Evolutionary conservation across 805 yeast genomes (phyloP).

Genomic region (Candida ponderosae): DNA sequence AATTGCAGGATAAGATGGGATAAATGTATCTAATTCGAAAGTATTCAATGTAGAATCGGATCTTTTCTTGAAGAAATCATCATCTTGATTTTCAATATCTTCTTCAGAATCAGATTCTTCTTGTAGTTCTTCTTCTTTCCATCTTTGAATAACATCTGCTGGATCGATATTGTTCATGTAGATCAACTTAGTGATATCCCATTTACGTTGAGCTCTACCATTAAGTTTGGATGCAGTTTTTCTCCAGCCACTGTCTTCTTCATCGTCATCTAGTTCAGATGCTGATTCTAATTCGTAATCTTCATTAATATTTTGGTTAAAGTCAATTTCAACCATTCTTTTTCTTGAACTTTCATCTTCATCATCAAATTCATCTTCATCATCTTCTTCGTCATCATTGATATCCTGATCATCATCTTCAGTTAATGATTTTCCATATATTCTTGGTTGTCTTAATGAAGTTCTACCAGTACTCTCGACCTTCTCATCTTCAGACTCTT

Average conservation of each 20-base stretch:
- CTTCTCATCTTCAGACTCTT: constrained; percentile 24
- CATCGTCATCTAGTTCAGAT: constrained; percentile 37
- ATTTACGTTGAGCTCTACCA: constrained; percentile 43
- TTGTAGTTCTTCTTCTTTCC: constrained; percentile 50
- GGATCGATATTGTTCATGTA: constrained; percentile 77
- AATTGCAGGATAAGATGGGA: constrained; percentile 29
- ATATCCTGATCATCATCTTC: constrained; percentile 40
- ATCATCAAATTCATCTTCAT: constrained; percentile 33
- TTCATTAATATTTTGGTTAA: constrained; percentile 25
- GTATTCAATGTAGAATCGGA: constrained; percentile 22
- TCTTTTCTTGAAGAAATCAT: constrained; percentile 50
- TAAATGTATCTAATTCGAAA: constrained; percentile 27
- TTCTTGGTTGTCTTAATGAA: constrained; percentile 51
- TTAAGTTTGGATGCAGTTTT: constrained; percentile 54
- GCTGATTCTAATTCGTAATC: constrained; percentile 44
- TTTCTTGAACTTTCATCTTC: constrained; percentile 33
- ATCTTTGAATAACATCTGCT: constrained; percentile 59
- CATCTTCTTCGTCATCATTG: constrained; percentile 34
- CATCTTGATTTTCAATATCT: constrained; percentile 31
- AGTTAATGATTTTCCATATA: constrained; percentile 44
- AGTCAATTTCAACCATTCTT: constrained; percentile 40
- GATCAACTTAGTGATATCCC: constrained; percentile 77
- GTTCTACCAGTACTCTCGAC: constrained; percentile 53
- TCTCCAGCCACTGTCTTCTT: constrained; percentile 27
- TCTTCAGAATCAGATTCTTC: constrained; percentile 33